These are phyloP conservation scores for Botrytis galanthina DNA, from an alignment of 2,329 filamentous ascomycete species.

Conservation along the genomic window DNA sequence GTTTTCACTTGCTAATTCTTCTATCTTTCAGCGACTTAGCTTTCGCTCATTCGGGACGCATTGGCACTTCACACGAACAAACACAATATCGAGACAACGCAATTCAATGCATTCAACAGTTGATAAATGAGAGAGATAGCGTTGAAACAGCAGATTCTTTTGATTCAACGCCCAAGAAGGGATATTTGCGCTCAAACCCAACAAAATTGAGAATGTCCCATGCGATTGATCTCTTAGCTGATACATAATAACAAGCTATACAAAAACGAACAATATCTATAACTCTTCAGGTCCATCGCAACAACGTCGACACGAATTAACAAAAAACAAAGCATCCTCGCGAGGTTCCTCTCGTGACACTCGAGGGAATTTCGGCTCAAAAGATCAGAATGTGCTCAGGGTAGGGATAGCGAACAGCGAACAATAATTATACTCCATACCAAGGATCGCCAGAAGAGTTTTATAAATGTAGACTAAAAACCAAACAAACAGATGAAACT, in stretches of 20 bases:
- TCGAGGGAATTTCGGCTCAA: not conserved
- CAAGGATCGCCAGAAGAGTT: accelerated
- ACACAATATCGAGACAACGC: not conserved
- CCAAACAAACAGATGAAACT: not conserved
- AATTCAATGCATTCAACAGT: not conserved
- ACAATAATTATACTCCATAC: not conserved
- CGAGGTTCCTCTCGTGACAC: not conserved
- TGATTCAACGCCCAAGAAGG: not conserved
- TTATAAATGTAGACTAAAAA: not conserved
- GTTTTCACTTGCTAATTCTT: not conserved
- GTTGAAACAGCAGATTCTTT: not conserved
- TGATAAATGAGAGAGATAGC: not conserved
- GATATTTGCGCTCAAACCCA: too few relatives aligned
- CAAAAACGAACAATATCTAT: not conserved
- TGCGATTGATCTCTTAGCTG: not conserved
- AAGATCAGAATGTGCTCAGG: not conserved
- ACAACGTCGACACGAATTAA: not conserved
- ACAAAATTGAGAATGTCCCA: not conserved
- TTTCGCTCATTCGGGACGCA: not conserved
- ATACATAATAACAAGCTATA: not conserved
- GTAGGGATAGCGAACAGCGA: not conserved
- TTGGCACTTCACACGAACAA: not conserved
- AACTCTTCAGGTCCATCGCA: not conserved
- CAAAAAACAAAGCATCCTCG: not conserved
- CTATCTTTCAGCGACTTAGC: not conserved